Conservation (phyloP, 2,329 filamentous ascomycete genomes). For the Fusarium pseudograminearum region DNA sequence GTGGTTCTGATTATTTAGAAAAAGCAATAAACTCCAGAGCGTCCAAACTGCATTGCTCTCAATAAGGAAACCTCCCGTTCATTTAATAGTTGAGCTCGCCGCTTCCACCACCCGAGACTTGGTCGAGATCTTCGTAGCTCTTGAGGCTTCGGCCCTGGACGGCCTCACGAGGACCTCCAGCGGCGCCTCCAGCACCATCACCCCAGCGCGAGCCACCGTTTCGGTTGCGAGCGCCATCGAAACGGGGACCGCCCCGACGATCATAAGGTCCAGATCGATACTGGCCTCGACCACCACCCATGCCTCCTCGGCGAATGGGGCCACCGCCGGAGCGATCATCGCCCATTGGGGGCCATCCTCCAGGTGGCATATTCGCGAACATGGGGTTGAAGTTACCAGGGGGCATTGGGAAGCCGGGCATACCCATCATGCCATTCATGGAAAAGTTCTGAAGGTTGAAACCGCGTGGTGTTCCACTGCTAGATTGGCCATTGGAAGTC, state of each 20-base stretch:
- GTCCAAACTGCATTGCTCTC: constrained; percentile 10
- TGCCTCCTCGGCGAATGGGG: constrained; percentile 75
- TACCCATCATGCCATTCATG: constrained; percentile 69
- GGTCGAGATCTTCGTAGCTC: constrained; percentile 97
- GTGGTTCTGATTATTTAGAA: constrained; percentile 26
- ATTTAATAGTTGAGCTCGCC: constrained; percentile 90
- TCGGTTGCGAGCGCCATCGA: constrained; percentile 63
- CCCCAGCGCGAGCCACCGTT: constrained; percentile 72
- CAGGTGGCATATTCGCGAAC: constrained; percentile 64
- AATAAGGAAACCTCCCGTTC: neutral
- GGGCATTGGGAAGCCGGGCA: constrained; percentile 69
- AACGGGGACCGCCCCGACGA: constrained; percentile 69
- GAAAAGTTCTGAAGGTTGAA: constrained; percentile 85
- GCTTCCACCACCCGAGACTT: constrained; percentile 77
- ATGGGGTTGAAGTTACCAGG: constrained; percentile 64
- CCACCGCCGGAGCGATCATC: constrained; percentile 75
- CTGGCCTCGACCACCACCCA: constrained; percentile 62
- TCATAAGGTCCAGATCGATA: constrained; percentile 81
- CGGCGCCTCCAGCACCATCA: constrained; percentile 79
- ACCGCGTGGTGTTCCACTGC: constrained; percentile 87
- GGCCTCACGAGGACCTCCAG: constrained; percentile 88
- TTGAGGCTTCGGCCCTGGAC: constrained; percentile 93
- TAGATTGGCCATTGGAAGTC: constrained; percentile 78
- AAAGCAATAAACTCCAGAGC: constrained; percentile 36
- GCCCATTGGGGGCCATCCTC: constrained; percentile 63